These are phyloP conservation scores for Amaranthus cruentus DNA, from an alignment of 148 eudicot genomes.

Conservation along the genomic window DNA sequence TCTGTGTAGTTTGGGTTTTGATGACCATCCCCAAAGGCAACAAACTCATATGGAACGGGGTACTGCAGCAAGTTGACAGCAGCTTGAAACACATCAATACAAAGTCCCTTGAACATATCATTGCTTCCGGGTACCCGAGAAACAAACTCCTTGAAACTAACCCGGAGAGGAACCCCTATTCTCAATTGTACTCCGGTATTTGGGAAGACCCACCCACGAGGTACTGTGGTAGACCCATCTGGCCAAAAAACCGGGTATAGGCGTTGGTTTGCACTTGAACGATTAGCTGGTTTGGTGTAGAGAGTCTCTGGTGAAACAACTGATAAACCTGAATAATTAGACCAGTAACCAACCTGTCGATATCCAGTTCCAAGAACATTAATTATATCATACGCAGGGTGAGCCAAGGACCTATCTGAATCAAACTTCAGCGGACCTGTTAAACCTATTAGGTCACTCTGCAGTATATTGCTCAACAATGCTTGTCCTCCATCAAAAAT, in stretches of 20 bases:
- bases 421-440: slow-evolving; percentile 70
- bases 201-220: slow-evolving; percentile 99
- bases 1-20: slow-evolving; percentile 74
- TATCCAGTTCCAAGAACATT: slow-evolving; percentile 81
- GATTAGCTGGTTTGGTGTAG: slow-evolving; percentile 50
- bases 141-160: slow-evolving; percentile 72
- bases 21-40: slow-evolving; percentile 69
- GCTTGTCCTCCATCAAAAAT: slow-evolving; percentile 70
- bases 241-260: slow-evolving; percentile 79
- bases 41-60: slow-evolving; percentile 77
- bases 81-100: slow-evolving; percentile 84
- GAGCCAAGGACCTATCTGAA: slow-evolving; percentile 46
- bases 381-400: slow-evolving; percentile 77
- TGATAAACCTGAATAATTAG: slow-evolving; percentile 79
- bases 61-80: slow-evolving; percentile 78
- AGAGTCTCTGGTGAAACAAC: slow-evolving; percentile 60
- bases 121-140: slow-evolving; percentile 52
- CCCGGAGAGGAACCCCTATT: slow-evolving; percentile 79
- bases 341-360: slow-evolving; percentile 80
- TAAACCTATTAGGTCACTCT: slow-evolving; percentile 65
- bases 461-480: slow-evolving; percentile 48
- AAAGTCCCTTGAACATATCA: slow-evolving; percentile 67
- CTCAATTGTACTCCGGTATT: slow-evolving; percentile 60
- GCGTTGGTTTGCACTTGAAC: slow-evolving; percentile 48
- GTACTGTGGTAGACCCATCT: slow-evolving; percentile 52